Base-by-base conservation (phyloP, 106 monocot species). In the Dendrobium officinale region DNA sequence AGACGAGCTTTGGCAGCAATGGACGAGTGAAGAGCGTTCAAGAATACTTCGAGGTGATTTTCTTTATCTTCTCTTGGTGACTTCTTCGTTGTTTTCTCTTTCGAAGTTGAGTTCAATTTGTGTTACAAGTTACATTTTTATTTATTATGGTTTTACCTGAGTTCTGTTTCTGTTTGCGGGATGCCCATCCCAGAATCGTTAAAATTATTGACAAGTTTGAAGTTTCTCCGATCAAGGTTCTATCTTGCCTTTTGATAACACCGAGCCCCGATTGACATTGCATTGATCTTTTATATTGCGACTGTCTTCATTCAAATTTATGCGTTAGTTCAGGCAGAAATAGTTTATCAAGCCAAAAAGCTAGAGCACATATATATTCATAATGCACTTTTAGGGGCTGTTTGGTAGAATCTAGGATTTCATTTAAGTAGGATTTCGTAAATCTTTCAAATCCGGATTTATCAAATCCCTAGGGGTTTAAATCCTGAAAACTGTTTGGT, bases 1-100 rank as follows among this genome's bases (percentile, higher is more conserved):
- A 78, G 9, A 78, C 37, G 11, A 78, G n/a, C 40, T 78, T 83
- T 42, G 77, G 44, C 24, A 55, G 18, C 27, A 51, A 41, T 55
- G 72, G 72, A 24, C 82, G 76, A 45, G 76, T 33, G 33, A 66
- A 64, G 20, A 64, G 64, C 47, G 64, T 54, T 66, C 75, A 66
- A 59, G 81, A 76, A 31, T 54, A 40, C 2, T 76, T 47, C 8
- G 64, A 76, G 81, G 81, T 81, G 16, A n/a, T 64, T 81, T 75
- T 81, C 33, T 44, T 26, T 2, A 24, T 41, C 27, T 43, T 66
- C 10, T 44, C 29, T 76, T 48, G 20, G 45, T 22, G 48, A 27
- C 75, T 24, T 66, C 4, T 26, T 26, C 26, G 26, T 66, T 24
- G 24, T 66, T 66, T 66, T 26, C 7, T n/a, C 1, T 8, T 66